phyloP scores from a whole-genome alignment of 441 rosid species.

The Viola pubescens region DNA sequence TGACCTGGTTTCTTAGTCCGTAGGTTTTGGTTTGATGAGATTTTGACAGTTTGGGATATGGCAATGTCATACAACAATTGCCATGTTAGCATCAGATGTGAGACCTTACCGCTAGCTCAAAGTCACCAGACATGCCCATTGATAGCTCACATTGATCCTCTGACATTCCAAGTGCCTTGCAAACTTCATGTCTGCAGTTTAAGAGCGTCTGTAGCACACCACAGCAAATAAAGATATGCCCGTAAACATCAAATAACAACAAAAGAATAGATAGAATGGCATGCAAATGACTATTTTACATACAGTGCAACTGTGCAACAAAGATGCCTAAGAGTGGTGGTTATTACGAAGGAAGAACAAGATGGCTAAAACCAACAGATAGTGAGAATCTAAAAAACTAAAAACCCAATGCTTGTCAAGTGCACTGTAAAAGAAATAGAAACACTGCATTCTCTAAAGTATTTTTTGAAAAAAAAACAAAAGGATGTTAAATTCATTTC shows the following conservation, averaged over 20 bases:
- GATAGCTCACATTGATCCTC: constrained; percentile 91
- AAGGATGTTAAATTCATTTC: neutral
- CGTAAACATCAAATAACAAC: neutral
- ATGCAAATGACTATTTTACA: neutral
- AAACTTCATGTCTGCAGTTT: constrained; percentile 84
- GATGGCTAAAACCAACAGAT: neutral
- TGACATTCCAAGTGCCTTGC: constrained; percentile 63
- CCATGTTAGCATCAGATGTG: neutral
- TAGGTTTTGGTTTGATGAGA: constrained; percentile 1
- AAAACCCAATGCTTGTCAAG: constrained; percentile 3
- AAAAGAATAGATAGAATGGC: neutral
- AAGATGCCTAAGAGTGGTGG: no score
- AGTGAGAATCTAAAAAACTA: neutral
- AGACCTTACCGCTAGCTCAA: constrained; percentile 77
- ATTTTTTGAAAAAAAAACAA: neutral
- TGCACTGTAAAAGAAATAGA: constrained; percentile 2
- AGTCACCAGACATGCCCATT: constrained; percentile 97
- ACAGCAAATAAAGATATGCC: neutral
- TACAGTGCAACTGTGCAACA: neutral
- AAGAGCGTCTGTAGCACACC: constrained; percentile 50
- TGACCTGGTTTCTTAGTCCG: no score
- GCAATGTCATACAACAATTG: neutral
- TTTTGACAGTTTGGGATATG: neutral
- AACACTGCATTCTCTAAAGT: neutral
- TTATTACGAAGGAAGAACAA: no score